phyloP scores from a whole-genome alignment of 805 yeast species.

The Zygosaccharomyces bisporus region DNA sequence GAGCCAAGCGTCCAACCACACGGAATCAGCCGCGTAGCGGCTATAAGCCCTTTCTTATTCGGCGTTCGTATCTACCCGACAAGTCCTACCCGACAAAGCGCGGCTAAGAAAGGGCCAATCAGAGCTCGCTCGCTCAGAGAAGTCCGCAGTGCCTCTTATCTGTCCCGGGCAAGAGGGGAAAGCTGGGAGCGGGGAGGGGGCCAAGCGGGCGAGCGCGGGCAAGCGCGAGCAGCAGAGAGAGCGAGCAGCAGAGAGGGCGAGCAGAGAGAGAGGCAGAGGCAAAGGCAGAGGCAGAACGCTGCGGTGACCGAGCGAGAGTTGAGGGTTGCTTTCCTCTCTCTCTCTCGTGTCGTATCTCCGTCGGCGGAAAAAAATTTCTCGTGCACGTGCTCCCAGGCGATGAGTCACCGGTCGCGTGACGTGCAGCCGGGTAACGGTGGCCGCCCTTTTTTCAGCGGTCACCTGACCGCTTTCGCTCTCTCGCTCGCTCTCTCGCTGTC shows the following conservation, averaged over 20 bases:
- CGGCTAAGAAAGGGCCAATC: conserved; percentile 9
- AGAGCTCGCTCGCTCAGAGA: conserved; percentile 5
- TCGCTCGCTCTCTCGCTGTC: too few relatives aligned
- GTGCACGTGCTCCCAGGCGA: too few relatives aligned
- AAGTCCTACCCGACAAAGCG: background rate
- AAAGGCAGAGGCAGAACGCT: background rate
- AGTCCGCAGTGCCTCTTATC: conserved; percentile 2
- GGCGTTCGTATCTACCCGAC: background rate
- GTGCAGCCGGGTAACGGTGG: background rate
- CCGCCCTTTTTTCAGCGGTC: background rate
- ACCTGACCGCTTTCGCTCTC: background rate
- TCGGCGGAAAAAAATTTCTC: background rate
- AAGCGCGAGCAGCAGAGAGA: too few relatives aligned
- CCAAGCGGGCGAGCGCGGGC: too few relatives aligned
- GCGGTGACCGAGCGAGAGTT: too few relatives aligned
- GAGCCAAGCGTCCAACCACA: background rate
- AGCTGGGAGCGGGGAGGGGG: conserved; percentile 1
- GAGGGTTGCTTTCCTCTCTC: background rate
- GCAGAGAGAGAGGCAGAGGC: background rate
- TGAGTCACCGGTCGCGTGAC: too few relatives aligned
- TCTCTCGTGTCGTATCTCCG: background rate
- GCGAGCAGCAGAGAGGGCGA: too few relatives aligned
- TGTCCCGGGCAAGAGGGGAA: background rate
- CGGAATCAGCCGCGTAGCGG: background rate
- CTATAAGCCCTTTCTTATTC: background rate